Conservation (phyloP, 75 land plant genomes). For the Pinus taeda region DNA sequence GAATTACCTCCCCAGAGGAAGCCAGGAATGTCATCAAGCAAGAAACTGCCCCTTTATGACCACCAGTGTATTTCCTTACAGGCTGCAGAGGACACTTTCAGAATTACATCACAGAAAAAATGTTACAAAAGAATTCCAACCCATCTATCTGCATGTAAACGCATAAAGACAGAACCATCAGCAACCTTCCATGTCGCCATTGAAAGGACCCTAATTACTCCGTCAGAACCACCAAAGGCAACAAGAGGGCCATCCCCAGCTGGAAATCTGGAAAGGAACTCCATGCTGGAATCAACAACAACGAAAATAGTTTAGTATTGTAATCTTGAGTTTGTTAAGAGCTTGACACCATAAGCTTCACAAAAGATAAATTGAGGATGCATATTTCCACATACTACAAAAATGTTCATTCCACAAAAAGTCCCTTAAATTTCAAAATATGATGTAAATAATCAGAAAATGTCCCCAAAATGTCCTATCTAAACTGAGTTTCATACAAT, state of each 20-base stretch:
- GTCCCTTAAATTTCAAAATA: background rate
- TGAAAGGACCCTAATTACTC: constrained; percentile 95
- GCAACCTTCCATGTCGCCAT: constrained; percentile 95
- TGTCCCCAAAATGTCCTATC: background rate
- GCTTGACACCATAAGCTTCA: background rate
- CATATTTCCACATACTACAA: background rate
- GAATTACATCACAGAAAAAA: constrained; percentile 2
- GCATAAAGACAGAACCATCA: background rate
- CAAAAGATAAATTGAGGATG: background rate
- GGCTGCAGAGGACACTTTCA: constrained; percentile 48
- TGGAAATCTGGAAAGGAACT: constrained; percentile 78
- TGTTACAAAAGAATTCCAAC: background rate
- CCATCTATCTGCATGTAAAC: background rate
- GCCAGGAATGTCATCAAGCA: constrained; percentile 94
- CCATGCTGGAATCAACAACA: constrained; percentile 66
- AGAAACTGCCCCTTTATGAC: constrained; percentile 91
- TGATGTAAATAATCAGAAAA: background rate
- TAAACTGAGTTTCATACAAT: background rate
- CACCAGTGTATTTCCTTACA: constrained; percentile 89
- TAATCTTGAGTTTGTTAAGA: background rate
- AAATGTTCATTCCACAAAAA: background rate
- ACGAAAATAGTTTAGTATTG: background rate
- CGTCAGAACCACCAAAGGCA: constrained; percentile 99
- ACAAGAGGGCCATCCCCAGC: constrained; percentile 90
- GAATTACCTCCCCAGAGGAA: constrained; percentile 87